Conservation (phyloP, 176 grass and related monocot genomes). For the Triticum monococcum region DNA sequence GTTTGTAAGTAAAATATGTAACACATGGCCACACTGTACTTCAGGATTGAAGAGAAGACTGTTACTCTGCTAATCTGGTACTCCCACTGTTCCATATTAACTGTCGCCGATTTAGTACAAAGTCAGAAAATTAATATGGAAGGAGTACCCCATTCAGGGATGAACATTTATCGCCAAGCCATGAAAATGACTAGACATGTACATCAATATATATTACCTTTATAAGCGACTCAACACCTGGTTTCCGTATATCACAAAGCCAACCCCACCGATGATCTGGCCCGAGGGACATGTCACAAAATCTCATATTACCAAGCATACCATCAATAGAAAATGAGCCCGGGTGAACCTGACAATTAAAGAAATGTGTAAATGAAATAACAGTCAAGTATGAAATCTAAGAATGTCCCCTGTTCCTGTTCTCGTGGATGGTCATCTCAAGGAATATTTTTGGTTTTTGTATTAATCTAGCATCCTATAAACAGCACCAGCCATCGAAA, state of each 20-base stretch:
- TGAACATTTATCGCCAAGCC: neutral
- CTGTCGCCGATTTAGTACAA: too few relatives aligned
- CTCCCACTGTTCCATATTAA: too few relatives aligned
- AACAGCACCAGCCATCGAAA: neutral
- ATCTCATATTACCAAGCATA: slow-evolving; percentile 84
- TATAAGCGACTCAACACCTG: slow-evolving; percentile 91
- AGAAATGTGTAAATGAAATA: neutral
- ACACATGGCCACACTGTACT: neutral
- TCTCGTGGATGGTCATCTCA: neutral
- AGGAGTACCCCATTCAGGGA: neutral
- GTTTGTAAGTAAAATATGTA: neutral
- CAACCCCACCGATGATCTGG: slow-evolving; percentile 93
- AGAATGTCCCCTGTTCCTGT: neutral
- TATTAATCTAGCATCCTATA: slow-evolving; percentile 1
- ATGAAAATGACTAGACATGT: neutral
- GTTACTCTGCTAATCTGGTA: neutral
- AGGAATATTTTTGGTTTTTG: neutral
- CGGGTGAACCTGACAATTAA: slow-evolving; percentile 67
- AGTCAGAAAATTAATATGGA: too few relatives aligned
- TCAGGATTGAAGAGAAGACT: slow-evolving; percentile 3
- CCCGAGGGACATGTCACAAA: slow-evolving; percentile 95
- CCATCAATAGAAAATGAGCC: slow-evolving; percentile 90
- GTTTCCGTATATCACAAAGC: slow-evolving; percentile 86
- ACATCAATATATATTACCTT: slow-evolving; percentile 54
- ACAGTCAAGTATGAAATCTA: neutral